Base-by-base conservation (phyloP, 1,139 yeast genomes). In the Nakaseomyces nivariensis region DNA sequence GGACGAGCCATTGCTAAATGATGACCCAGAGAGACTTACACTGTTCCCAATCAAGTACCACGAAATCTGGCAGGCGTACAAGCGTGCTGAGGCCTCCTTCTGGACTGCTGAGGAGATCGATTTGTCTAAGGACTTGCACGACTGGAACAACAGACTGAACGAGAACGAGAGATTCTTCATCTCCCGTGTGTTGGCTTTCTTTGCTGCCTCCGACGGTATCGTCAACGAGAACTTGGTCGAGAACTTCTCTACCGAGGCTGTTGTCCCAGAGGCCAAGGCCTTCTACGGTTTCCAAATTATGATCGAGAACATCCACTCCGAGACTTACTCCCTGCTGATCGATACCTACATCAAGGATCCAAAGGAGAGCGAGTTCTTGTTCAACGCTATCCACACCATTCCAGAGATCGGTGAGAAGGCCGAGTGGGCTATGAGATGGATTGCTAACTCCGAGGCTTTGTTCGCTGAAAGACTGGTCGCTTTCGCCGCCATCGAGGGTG, bases 71-170 rank as follows among this genome's bases (percentile, higher is more conserved):
- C 96, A 90, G 71, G 90, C 94, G 79, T 92, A 92, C 75, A 92
- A 92, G 76, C 88, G 92, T 74, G 97, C 97, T 45, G 98, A 92
- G 75, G 98, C 98, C 26, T 90, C 97, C 5, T 92, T 92, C 78
- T 92, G 98, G 98, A 92, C 98, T 47, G 97, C 98, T 48, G 98
- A 92, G 74, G 98, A 92, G 74, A 90, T 92, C 59, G 98, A 92
- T 71, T 78, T 92, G 60, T 84, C 96, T 54, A 92, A 92, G 76
- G 98, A 92, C 70, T 67, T 78, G 56, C 78, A 78, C 63, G 98
- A 92, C 74, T 92, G 98, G 98, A 90, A 87, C 67, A 76, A 83
- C 72, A 76, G 76, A 63, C 75, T 92, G 73, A 89, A 76, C 67
- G 94, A 87, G 51, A 90, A 89, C 67, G 98, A 92, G 75, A 80